A percentile compares a stretch with the other conserved stretches of the same genome.
These are phyloP conservation scores for Globisporangium uncinulatum DNA, from an alignment of 352 stramenopile species.

Conservation along the genomic window DNA sequence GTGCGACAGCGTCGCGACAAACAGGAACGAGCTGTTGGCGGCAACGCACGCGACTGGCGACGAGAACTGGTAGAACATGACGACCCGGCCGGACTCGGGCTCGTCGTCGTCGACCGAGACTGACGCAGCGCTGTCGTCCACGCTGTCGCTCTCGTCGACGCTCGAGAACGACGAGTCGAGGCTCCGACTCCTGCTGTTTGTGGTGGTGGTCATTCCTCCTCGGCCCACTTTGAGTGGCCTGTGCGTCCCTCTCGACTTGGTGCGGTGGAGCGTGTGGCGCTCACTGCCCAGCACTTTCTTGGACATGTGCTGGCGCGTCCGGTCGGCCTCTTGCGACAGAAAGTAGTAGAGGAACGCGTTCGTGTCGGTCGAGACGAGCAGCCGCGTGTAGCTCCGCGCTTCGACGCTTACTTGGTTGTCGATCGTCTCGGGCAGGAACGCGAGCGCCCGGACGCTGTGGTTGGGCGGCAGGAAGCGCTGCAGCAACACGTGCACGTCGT, in stretches of 20 bases:
- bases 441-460: slow-evolving; percentile 55
- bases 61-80: slow-evolving; percentile 83
- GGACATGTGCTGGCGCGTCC: slow-evolving; percentile 69
- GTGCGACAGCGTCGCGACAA: slow-evolving; percentile 58
- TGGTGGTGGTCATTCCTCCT: too few species aligned
- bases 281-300: slow-evolving; percentile 61
- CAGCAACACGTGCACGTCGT: slow-evolving; percentile 63
- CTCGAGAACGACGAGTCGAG: slow-evolving; percentile 32
- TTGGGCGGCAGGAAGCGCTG: slow-evolving; percentile 73
- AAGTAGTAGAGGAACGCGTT: slow-evolving; percentile 84
- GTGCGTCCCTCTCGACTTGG: slow-evolving; percentile 33
- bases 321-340: slow-evolving; percentile 60
- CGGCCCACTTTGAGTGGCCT: slow-evolving; percentile 31
- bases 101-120: slow-evolving; percentile 11
- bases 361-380: slow-evolving; percentile 57
- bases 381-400: slow-evolving; percentile 65
- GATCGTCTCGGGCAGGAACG: slow-evolving; percentile 80
- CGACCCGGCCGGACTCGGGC: slow-evolving; percentile 56
- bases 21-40: slow-evolving; percentile 84
- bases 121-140: slow-evolving; percentile 4
- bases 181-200: neutral
- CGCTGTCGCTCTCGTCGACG: slow-evolving; percentile 11
- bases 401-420: slow-evolving; percentile 75
- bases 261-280: slow-evolving; percentile 13
- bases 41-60: slow-evolving; percentile 55